A percentile compares a stretch with the other conserved stretches of the same genome.
Conservation (phyloP, 768 basidiomycete species). For the Trametes gibbosa region DNA sequence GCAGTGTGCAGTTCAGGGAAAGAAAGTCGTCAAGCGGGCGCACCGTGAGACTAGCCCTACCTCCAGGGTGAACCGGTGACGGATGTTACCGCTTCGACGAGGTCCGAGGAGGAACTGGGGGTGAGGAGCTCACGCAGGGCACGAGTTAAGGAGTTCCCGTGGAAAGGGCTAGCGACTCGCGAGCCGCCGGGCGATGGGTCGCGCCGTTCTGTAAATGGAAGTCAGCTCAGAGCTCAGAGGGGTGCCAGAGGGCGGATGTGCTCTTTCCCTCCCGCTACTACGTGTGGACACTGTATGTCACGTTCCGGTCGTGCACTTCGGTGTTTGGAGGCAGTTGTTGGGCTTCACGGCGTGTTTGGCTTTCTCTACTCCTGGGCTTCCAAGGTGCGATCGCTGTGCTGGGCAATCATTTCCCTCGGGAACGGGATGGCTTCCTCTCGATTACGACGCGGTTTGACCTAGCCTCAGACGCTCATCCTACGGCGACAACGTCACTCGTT, state of each 20-base stretch:
- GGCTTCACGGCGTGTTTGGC: too few species aligned
- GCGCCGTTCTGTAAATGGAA: constrained; percentile 12
- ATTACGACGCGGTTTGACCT: too few species aligned
- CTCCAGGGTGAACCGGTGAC: background rate
- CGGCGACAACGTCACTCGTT: too few species aligned
- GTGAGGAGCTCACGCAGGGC: background rate
- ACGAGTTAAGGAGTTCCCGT: background rate
- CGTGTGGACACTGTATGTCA: background rate
- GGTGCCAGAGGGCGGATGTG: background rate
- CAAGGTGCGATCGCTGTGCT: too few species aligned
- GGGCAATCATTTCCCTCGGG: too few species aligned
- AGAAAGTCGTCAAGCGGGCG: background rate
- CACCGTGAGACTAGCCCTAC: background rate
- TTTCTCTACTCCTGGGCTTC: too few species aligned
- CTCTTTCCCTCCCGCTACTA: background rate
- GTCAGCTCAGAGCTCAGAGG: background rate
- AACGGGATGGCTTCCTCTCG: too few species aligned
- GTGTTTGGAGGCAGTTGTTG: too few species aligned
- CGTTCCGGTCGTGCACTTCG: too few species aligned
- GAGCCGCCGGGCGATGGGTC: constrained; percentile 4
- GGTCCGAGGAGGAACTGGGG: background rate
- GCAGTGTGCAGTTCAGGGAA: background rate
- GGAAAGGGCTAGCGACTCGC: background rate
- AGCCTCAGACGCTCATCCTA: too few species aligned
- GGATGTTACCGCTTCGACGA: background rate